Evolutionary conservation across 164 flowering plant genomes (phyloP), one percentile per base, ranked within the genome.

Genomic region (Magnolia changhungtana): DNA sequence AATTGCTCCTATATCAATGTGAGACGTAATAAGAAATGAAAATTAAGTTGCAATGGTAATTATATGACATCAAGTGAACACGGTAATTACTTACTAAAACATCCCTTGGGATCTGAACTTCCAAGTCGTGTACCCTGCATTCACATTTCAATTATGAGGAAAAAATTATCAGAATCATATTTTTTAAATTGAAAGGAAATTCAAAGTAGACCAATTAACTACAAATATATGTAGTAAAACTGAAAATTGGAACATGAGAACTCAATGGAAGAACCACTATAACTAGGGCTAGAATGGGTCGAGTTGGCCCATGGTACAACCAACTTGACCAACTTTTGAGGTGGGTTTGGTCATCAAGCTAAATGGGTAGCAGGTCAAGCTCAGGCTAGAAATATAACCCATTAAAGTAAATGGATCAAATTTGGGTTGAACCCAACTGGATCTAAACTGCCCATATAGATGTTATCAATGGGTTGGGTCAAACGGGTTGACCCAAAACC

Each of bases 51-150:
- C 11, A 55, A 16, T 55, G 10, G 61, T 55, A 55, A 55, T 55
- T 16, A 1, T 55, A 55, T 55, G 45, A 37, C 45, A 37, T 37
- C 29, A 37, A 37, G 45, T 0, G 45, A 37, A 37, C 61, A 11
- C 3, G 61, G 18, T 55, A 55, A 11, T 8, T 63, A 92, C 99
- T 91, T 77, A 96, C 99, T 91, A 80, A 94, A 94, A 81, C 99
- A 96, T 72, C 99, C 99, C 82, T 96, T 96, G 51, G 99, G 99
- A 84, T 93, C 98, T 74, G 92, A 90, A 83, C 99, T 96, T 85
- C 99, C 99, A 74, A 96, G 98, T 71, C 98, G 85, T 18, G 98
- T 94, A 29, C 99, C 99, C 99, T 96, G 90, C 85, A 87, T 75
- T 69, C 7, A 74, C 21, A 78, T 63, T 72, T 74, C 67, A 83